These are phyloP conservation scores for Phytophthora quininea DNA, from an alignment of 352 stramenopile genomes.

Conservation along the genomic window DNA sequence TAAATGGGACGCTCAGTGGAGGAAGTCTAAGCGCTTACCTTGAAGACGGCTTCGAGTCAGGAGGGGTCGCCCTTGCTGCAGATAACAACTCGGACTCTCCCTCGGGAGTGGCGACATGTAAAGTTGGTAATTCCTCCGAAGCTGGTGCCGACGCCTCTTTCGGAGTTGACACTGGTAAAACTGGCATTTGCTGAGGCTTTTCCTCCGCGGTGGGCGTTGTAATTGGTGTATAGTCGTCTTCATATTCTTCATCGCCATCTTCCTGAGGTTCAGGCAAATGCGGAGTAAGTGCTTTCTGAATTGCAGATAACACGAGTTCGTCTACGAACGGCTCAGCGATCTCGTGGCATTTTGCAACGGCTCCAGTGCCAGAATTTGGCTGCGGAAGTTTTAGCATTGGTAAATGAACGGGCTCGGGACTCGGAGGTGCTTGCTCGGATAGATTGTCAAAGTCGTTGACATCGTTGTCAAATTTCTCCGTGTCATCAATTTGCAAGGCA, in stretches of 20 bases:
- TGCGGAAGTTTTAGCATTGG: conserved; percentile 14
- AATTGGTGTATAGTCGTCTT: conserved; percentile 24
- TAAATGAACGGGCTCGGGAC: conserved; percentile 5
- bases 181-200: neutral
- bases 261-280: conserved; percentile 8
- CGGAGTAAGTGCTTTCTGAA: conserved; percentile 2
- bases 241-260: conserved; percentile 16
- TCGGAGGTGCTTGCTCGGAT: neutral
- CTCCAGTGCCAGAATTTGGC: neutral
- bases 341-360: conserved; percentile 1
- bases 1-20: neutral
- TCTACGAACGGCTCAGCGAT: conserved; percentile 17
- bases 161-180: conserved; percentile 1
- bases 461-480: conserved; percentile 6
- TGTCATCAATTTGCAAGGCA: neutral
- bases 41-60: conserved; percentile 18
- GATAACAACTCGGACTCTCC: too few relatives aligned
- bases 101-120: too few relatives aligned
- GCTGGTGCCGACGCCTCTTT: neutral
- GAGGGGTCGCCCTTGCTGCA: conserved; percentile 13
- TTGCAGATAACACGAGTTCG: conserved; percentile 15
- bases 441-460: neutral
- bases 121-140: neutral
- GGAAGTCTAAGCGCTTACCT: conserved; percentile 7
- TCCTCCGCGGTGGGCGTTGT: conserved; percentile 14